A percentile compares a stretch with the other conserved stretches of the same genome.
These are phyloP conservation scores for Lomentospora prolificans DNA, from an alignment of 2,329 filamentous ascomycete genomes.

Conservation along the genomic window DNA sequence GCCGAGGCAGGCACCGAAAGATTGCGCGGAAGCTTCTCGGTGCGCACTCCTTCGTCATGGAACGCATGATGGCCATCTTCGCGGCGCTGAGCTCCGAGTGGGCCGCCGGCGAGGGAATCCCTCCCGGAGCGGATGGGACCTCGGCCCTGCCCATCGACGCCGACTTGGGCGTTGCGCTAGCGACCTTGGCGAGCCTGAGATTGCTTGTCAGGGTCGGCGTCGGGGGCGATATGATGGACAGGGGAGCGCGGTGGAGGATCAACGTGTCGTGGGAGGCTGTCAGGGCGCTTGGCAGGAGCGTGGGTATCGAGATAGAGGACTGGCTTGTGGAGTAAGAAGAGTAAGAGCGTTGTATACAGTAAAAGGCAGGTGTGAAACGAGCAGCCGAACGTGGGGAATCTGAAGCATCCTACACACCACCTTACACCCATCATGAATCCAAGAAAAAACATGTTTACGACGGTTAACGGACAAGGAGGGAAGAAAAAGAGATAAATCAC, in stretches of 20 bases:
- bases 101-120: constrained; percentile 25
- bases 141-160: constrained; percentile 32
- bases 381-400: not conserved
- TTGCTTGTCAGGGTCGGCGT: constrained; percentile 58
- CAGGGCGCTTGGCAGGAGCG: constrained; percentile 56
- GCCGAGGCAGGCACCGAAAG: constrained; percentile 50
- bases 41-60: constrained; percentile 66
- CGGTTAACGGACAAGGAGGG: no score
- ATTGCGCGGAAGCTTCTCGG: constrained; percentile 69
- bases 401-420: no score
- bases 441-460: no score
- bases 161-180: constrained; percentile 55
- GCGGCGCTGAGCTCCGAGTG: constrained; percentile 53
- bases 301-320: constrained; percentile 71
- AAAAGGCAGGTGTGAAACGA: not conserved
- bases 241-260: constrained; percentile 65
- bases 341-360: not conserved
- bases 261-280: constrained; percentile 73
- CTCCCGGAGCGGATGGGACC: constrained; percentile 18
- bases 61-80: constrained; percentile 71
- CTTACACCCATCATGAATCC: no score
- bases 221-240: constrained; percentile 54
- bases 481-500: no score
- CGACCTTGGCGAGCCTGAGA: constrained; percentile 62
- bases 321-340: constrained; percentile 54